These are phyloP conservation scores for Tolypocladium pustulatum DNA, from an alignment of 2,329 filamentous ascomycete species.

Conservation along the genomic window DNA sequence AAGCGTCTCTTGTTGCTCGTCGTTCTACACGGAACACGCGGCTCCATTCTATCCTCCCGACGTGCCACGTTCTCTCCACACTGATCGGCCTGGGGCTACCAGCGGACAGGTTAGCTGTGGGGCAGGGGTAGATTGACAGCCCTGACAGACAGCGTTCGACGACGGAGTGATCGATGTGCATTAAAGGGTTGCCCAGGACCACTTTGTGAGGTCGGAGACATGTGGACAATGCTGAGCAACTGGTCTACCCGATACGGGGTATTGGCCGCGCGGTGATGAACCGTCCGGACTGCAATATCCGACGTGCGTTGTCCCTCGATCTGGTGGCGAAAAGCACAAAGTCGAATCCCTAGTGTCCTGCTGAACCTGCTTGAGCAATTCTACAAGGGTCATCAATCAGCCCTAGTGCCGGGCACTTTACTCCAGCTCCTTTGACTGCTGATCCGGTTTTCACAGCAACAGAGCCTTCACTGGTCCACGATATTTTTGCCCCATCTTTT, in stretches of 20 bases:
- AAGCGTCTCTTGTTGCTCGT: not conserved
- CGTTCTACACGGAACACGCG: not conserved
- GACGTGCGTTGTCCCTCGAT: too few species aligned
- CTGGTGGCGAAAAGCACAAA: not conserved
- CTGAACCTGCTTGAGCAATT: not conserved
- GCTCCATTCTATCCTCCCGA: not conserved
- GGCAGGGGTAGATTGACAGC: conserved; percentile 8
- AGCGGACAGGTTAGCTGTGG: conserved; percentile 11
- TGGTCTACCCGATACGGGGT: not conserved
- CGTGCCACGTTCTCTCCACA: not conserved
- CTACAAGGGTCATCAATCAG: not conserved
- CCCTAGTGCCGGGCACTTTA: not conserved
- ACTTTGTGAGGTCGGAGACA: not conserved
- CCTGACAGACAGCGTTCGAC: not conserved
- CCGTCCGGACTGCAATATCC: not conserved
- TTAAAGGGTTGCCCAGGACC: not conserved
- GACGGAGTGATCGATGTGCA: not conserved
- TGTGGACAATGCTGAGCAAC: not conserved
- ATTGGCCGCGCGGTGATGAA: not conserved
- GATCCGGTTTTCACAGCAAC: not conserved
- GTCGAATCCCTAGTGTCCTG: not conserved
- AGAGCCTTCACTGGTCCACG: not conserved
- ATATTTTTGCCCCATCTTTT: not conserved
- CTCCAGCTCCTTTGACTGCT: not conserved
- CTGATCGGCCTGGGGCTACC: not conserved